Base-by-base conservation (phyloP, 23 red algal genomes). In the Gracilaria domingensis region DNA sequence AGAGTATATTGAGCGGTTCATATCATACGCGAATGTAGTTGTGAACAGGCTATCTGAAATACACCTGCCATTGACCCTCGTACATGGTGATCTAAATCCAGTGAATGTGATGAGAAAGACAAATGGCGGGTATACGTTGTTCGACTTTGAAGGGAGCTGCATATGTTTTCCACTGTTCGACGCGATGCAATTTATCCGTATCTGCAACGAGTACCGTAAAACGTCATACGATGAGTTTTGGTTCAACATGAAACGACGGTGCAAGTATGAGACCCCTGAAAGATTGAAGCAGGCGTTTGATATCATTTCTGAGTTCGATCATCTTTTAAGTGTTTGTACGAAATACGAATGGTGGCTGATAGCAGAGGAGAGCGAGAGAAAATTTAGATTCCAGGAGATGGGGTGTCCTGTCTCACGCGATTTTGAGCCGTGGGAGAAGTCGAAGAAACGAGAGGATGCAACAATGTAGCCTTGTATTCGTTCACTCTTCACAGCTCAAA, bases 131-230 rank as follows among this genome's bases (percentile, higher is more conserved):
- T 72, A 37, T 40, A 72, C 66, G 37, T 72, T 72, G 11, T 72
- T 72, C 37, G 66, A 72, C 18, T 72, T 72, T 40, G 66, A 72
- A 72, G 66, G 66, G 66, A 72, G 33, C 32, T 37, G 32, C 33
- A 72, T 72, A 17, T 1, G 66, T 8, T 72, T 72, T 72, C 66
- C 66, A 14, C 37, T 72, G 1, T 20, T 72, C 8, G 66, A 72
- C 23, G 74, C 74, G 8, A 29, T 79, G 32, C 9, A 17, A 37
- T 72, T 37, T 25, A 40, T 35, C 9, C 20, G 1, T 40, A 17
- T 40, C 33, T 72, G 66, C 37, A 72, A 72, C 20, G 66, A 72
- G 32, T 72, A 37, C 37, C 33, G 37, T 40, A 18, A 6, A 14
- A 72, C 66, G 25, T 55, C 51, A 20, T 72, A 40, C 18, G 37